Conservation (phyloP, 345 rosid species). For the Orychophragmus violaceus region DNA sequence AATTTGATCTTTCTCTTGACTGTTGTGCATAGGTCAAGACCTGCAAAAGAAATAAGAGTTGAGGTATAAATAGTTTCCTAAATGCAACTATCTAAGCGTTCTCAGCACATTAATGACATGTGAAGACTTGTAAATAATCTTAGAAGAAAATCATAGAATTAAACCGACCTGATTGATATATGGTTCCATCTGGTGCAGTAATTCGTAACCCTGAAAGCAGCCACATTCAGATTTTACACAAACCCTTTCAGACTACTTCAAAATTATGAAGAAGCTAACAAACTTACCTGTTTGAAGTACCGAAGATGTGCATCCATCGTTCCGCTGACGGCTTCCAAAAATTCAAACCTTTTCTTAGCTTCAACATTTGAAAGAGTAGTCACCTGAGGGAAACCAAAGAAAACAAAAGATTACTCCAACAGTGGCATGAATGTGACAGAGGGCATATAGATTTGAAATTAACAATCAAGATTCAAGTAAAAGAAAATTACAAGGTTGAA, state of each 20-base stretch:
- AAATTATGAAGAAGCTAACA: conserved; percentile 6
- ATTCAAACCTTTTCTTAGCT: conserved; percentile 95
- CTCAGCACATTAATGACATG: background rate
- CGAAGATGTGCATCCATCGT: conserved; percentile 99
- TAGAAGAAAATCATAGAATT: background rate
- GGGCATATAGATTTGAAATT: background rate
- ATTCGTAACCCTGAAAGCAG: conserved; percentile 77
- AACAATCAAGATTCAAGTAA: background rate
- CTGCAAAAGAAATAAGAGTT: conserved; percentile 34
- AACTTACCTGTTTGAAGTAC: conserved; percentile 79
- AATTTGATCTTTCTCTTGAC: conserved; percentile 93
- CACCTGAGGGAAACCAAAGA: conserved; percentile 40
- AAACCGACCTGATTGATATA: conserved; percentile 78
- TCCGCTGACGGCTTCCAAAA: conserved; percentile 96
- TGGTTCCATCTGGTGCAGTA: conserved; percentile 99
- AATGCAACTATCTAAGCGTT: background rate
- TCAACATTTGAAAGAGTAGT: conserved; percentile 92
- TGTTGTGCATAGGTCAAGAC: conserved; percentile 96
- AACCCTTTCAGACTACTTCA: conserved; percentile 5
- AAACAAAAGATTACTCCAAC: background rate
- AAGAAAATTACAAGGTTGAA: conserved; percentile 63
- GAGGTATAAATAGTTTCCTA: background rate
- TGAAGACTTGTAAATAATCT: background rate
- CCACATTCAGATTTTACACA: conserved; percentile 19
- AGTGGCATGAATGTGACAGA: background rate